Evolutionary conservation across 352 stramenopile species (phyloP).

Genomic region (Hyaloperonospora brassicae): DNA sequence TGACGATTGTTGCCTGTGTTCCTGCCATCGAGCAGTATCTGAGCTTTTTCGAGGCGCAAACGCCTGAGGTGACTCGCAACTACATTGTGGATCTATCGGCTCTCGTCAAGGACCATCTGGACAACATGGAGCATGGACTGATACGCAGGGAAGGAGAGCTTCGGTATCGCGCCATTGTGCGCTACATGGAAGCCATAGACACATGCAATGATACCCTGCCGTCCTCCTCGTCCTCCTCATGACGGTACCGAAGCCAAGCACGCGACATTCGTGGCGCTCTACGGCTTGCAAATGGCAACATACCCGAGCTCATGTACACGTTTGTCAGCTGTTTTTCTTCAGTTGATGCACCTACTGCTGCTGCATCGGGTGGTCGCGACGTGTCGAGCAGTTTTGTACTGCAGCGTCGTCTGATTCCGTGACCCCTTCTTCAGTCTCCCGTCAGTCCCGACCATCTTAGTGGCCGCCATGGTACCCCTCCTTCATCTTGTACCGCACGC

Average conservation of each 20-base stretch:
- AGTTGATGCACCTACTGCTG: too few relatives aligned
- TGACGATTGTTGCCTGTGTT: conserved; percentile 1
- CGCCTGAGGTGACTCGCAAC: conserved; percentile 55
- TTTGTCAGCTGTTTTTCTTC: too few relatives aligned
- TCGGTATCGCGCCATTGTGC: conserved; percentile 81
- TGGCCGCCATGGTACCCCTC: conserved; percentile 55
- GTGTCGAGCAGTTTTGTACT: too few relatives aligned
- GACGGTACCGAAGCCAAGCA: conserved; percentile 10
- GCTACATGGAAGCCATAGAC: conserved; percentile 55
- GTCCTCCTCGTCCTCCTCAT: conserved; percentile 19
- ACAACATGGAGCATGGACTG: conserved; percentile 78
- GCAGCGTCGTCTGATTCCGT: too few relatives aligned
- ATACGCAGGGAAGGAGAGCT: conserved; percentile 65
- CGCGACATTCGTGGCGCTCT: too few relatives aligned
- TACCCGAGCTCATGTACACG: too few relatives aligned
- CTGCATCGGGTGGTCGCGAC: too few relatives aligned
- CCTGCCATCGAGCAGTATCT: conserved; percentile 54
- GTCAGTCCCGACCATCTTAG: conserved; percentile 16
- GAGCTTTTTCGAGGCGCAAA: conserved; percentile 90
- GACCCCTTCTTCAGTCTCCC: not conserved
- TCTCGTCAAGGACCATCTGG: conserved; percentile 90
- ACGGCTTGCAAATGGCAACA: too few relatives aligned
- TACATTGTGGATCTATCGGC: conserved; percentile 74
- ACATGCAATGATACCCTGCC: conserved; percentile 14
- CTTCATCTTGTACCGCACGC: conserved; percentile 86